Conservation (phyloP, 305 asterid species). For the Fraxinus sp. region DNA sequence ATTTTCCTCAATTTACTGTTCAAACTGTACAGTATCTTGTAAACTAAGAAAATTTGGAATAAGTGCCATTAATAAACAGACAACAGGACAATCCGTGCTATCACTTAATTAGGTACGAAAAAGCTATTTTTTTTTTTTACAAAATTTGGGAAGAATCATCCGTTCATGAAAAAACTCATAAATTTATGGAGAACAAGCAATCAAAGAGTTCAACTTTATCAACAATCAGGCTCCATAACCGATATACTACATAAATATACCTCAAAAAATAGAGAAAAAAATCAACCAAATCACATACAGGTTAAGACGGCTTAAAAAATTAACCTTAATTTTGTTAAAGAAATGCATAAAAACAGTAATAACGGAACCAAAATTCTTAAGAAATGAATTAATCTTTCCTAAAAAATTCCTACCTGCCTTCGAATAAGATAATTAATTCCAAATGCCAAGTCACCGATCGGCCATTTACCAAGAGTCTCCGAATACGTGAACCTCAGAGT, state of each 20-base stretch:
- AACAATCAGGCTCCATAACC: background rate
- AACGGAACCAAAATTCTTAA: background rate
- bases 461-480: constrained; percentile 93
- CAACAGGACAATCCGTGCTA: background rate
- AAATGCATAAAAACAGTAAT: background rate
- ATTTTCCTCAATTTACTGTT: background rate
- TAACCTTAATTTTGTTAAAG: background rate
- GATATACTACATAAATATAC: background rate
- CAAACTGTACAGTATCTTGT: background rate
- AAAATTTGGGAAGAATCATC: background rate
- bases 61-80: background rate
- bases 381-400: background rate
- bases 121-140: background rate
- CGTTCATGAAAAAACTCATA: background rate
- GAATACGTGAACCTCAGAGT: constrained; percentile 80
- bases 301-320: background rate
- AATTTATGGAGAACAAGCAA: background rate
- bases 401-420: constrained; percentile 58
- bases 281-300: background rate
- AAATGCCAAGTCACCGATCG: constrained; percentile 84
- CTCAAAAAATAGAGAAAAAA: background rate
- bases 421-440: constrained; percentile 80
- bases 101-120: background rate
- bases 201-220: background rate
- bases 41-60: too few relatives aligned